These are phyloP conservation scores for Plasmodium ovale DNA, from an alignment of 169 alveolate species.

Conservation along the genomic window DNA sequence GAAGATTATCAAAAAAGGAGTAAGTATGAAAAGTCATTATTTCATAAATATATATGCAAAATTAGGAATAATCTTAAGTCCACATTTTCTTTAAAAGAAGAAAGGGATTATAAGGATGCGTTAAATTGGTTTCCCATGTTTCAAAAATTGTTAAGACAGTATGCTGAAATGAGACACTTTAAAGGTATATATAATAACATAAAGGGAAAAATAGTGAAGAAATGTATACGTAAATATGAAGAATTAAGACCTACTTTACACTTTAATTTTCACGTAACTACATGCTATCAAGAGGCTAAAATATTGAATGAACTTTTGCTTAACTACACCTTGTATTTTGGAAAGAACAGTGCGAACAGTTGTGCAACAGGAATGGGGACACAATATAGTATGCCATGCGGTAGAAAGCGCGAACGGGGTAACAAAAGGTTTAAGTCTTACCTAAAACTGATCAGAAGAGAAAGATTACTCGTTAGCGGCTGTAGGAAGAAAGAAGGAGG, in stretches of 20 bases:
- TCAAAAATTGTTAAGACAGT: conserved; percentile 48
- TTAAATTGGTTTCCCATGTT: conserved; percentile 31
- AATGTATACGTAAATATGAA: conserved; percentile 20
- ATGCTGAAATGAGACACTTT: conserved; percentile 36
- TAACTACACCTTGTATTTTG: conserved; percentile 44
- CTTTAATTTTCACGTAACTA: conserved; percentile 64
- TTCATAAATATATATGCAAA: conserved; percentile 39
- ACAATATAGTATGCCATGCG: not conserved
- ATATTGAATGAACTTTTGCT: conserved; percentile 36
- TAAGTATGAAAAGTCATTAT: conserved; percentile 30
- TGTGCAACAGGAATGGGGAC: no score
- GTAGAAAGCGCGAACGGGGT: not conserved
- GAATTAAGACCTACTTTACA: conserved; percentile 11
- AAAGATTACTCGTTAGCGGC: not conserved
- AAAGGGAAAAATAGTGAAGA: conserved; percentile 12
- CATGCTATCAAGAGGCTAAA: conserved; percentile 59
- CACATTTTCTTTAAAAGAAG: conserved; percentile 7
- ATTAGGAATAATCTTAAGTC: conserved; percentile 41
- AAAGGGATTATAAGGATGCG: not conserved
- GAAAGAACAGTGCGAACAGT: not conserved
- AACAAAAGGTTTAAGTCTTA: conserved; percentile 29
- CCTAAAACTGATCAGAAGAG: conserved; percentile 15
- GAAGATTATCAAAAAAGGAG: conserved; percentile 50
- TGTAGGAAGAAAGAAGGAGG: not conserved
- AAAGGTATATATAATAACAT: conserved; percentile 33